Percentiles rank a stretch among this genome's conserved stretches.
These are phyloP conservation scores for Tricholoma sp. DNA, from an alignment of 768 basidiomycete genomes.

Conservation along the genomic window DNA sequence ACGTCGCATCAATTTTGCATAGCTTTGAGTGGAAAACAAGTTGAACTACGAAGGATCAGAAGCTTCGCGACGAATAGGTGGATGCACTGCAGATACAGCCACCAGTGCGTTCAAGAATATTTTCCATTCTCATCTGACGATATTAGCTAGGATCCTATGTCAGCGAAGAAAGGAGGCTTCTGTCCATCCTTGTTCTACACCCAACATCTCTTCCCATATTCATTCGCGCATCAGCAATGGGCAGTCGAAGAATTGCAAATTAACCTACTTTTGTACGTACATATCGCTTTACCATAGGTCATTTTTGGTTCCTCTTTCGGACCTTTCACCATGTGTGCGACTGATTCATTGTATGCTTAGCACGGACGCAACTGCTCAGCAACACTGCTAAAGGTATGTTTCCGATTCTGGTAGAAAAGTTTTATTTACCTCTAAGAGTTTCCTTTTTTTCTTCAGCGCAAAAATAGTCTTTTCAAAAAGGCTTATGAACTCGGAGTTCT, in stretches of 20 bases:
- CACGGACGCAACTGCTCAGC: background rate
- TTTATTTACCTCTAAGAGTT: background rate
- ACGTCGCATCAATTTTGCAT: too few species aligned
- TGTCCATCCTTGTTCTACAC: background rate
- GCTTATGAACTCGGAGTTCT: background rate
- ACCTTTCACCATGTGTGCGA: background rate
- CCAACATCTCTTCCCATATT: background rate
- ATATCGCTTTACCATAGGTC: background rate
- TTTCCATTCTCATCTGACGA: too few species aligned
- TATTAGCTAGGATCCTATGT: too few species aligned
- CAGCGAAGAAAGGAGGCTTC: background rate
- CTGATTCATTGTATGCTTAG: background rate
- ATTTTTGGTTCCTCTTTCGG: background rate
- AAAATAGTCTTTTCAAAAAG: background rate
- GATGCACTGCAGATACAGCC: too few species aligned
- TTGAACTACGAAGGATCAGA: too few species aligned
- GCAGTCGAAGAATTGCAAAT: background rate
- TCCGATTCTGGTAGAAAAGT: background rate
- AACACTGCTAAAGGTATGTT: background rate
- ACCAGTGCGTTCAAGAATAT: too few species aligned
- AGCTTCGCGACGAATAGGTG: too few species aligned
- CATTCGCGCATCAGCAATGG: background rate
- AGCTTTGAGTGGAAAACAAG: too few species aligned
- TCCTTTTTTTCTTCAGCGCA: background rate
- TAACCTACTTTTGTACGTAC: background rate